Conservation (phyloP, 352 stramenopile genomes). For the Pythium periplocum region DNA sequence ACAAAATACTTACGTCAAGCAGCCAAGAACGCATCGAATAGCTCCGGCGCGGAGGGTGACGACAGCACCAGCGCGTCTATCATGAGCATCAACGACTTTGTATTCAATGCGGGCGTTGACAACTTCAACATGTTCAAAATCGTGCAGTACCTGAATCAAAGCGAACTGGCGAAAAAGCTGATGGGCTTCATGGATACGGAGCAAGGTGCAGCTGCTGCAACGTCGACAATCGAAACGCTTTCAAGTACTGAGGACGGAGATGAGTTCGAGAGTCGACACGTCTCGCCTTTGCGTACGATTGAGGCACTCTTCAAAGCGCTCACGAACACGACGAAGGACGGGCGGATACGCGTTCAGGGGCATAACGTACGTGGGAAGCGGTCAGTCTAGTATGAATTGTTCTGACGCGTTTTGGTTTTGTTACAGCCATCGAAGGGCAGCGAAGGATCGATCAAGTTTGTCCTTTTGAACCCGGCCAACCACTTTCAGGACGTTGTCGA, state of each 20-base stretch:
- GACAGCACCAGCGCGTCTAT: conserved; percentile 38
- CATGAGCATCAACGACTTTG: conserved; percentile 82
- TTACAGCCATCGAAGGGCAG: conserved; percentile 37
- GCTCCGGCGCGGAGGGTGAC: conserved; percentile 6
- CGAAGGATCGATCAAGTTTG: conserved; percentile 87
- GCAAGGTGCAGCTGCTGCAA: conserved; percentile 1
- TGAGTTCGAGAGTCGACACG: conserved; percentile 59
- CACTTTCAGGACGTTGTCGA: conserved; percentile 95
- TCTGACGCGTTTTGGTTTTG: conserved; percentile 10
- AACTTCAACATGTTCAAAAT: conserved; percentile 91
- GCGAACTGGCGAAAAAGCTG: conserved; percentile 78
- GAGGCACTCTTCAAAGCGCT: conserved; percentile 72
- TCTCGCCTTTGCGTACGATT: conserved; percentile 81
- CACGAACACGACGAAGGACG: conserved; percentile 61
- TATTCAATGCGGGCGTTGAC: conserved; percentile 74
- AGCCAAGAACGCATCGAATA: not conserved
- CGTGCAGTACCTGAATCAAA: conserved; percentile 72
- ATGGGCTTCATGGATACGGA: conserved; percentile 70
- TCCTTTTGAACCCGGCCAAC: conserved; percentile 92
- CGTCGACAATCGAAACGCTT: not conserved
- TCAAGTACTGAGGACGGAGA: conserved; percentile 24
- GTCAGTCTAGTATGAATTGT: not conserved
- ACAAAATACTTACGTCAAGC: conserved; percentile 70
- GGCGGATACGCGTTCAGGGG: conserved; percentile 61
- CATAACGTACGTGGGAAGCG: conserved; percentile 37